These are phyloP conservation scores for Pholiota adiposa DNA, from an alignment of 1,284 basidiomycete genomes.

Conservation along the genomic window DNA sequence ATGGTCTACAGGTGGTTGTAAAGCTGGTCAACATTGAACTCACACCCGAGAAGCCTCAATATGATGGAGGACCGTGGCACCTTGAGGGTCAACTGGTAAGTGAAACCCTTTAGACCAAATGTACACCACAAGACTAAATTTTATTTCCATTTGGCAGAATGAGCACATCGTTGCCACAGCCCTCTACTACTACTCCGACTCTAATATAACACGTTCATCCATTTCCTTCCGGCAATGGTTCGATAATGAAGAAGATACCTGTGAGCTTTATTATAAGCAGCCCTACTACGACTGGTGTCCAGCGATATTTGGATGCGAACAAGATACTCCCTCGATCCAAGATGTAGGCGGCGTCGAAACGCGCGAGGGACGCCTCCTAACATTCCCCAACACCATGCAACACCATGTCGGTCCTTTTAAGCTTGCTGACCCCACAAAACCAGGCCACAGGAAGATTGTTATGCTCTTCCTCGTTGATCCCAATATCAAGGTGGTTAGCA, in stretches of 20 bases:
- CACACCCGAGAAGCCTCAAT: conserved; percentile 47
- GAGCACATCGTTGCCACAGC: conserved; percentile 50
- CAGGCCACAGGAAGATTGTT: conserved; percentile 53
- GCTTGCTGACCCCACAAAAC: conserved; percentile 43
- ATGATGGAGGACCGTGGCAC: conserved; percentile 42
- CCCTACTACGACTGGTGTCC: conserved; percentile 34
- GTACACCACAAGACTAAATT: too few species aligned
- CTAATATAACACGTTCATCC: conserved; percentile 32
- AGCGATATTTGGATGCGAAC: conserved; percentile 31
- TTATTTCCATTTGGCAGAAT: conserved; percentile 31
- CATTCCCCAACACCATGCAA: conserved; percentile 51
- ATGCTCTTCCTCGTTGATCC: conserved; percentile 57
- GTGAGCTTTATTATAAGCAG: conserved; percentile 26
- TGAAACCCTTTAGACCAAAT: too few species aligned
- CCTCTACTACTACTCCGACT: conserved; percentile 41
- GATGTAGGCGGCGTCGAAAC: conserved; percentile 40
- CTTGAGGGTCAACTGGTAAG: conserved; percentile 36
- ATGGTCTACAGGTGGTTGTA: conserved; percentile 49
- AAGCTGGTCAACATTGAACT: conserved; percentile 54
- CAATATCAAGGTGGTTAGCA: conserved; percentile 39
- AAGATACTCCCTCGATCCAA: conserved; percentile 30
- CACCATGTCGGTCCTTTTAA: conserved; percentile 47
- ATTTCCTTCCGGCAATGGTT: conserved; percentile 35
- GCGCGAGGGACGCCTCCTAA: conserved; percentile 39
- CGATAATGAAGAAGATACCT: neutral